A percentile compares a stretch with the other conserved stretches of the same genome.
These are phyloP conservation scores for Umbelopsis sp. DNA, from an alignment of 192 early-diverging fungal genomes.

Conservation along the genomic window DNA sequence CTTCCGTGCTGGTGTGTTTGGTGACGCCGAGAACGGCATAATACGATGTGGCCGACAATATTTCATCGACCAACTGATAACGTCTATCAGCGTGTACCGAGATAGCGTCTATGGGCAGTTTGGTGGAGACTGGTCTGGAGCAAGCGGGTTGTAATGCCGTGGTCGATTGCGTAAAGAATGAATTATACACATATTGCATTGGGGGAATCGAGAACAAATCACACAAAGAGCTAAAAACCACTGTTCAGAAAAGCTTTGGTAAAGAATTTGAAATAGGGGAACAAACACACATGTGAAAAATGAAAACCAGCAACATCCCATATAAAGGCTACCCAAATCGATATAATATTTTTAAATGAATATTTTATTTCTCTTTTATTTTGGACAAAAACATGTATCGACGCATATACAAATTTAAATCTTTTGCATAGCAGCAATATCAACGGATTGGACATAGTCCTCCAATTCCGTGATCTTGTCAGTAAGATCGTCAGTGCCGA, in stretches of 20 bases:
- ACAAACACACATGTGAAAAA: slow-evolving; percentile 17
- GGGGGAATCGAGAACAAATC: not conserved
- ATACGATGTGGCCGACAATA: slow-evolving; percentile 50
- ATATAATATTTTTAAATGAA: not conserved
- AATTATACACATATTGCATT: slow-evolving; percentile 20
- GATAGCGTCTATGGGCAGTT: not conserved
- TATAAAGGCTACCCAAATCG: not conserved
- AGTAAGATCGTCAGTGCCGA: slow-evolving; percentile 66
- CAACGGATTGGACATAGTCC: slow-evolving; percentile 88
- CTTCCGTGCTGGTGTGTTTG: slow-evolving; percentile 43
- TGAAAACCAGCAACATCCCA: not conserved
- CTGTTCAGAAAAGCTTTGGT: not conserved
- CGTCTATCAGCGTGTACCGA: not conserved
- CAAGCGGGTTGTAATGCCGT: not conserved
- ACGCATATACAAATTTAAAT: slow-evolving; percentile 59
- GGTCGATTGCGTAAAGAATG: slow-evolving; percentile 15
- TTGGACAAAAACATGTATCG: slow-evolving; percentile 1
- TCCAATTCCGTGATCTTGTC: slow-evolving; percentile 78
- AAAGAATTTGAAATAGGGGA: not conserved
- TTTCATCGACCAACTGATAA: slow-evolving; percentile 52
- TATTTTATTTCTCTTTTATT: not conserved
- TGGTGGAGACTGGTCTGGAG: not conserved
- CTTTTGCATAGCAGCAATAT: slow-evolving; percentile 82
- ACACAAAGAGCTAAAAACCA: not conserved
- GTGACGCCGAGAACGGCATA: slow-evolving; percentile 53